Evolutionary conservation across 139 green algal species (phyloP), one percentile per base, ranked within the genome.

Genomic region (Chlorella sorokiniana): DNA sequence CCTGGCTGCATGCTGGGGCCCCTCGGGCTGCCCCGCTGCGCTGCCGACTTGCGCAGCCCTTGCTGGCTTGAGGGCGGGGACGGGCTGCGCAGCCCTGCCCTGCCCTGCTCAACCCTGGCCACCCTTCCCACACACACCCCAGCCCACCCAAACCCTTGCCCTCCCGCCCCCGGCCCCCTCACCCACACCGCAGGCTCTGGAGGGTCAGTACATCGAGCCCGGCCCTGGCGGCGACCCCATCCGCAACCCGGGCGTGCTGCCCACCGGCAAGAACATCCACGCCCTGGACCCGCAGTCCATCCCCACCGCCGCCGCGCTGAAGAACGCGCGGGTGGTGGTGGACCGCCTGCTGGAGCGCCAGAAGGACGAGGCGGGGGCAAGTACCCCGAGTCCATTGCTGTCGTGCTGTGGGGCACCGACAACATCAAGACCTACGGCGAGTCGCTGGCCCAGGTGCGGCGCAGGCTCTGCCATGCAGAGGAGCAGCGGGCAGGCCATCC

Each of bases 381-480:
- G 80, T 99, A 94, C 84, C 96, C 96, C 7, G 96, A 99, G 92
- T 95, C 92, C 48, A 97, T 99, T 67, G 96, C 96, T 2, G 93
- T 99, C 52, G 96, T 99, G 68, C 92, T 99, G 77, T 99, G 96
- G 96, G 96, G 96, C 73, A 99, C 96, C n/a, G 96, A 99, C 91
- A 99, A 99, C 95, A 99, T 99, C 91, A 99, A 99, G 94, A 99
- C 96, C 33, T 99, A 99, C 71, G 96, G 96, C 79, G 96, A 99
- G 93, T 97, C 93, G 0, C 93, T 99, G 20, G 95, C 94, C 1
- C 93, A 96, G 91, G 93, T 97, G 75, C 75, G 89, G 80, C 3
- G 20, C 35, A 22, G 29, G 29, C 5, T 7, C n/a, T 14, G 14
- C 31, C 14, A 18, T 1, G 40, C 59, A 33, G 40, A 6, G 4